Percentiles rank a stretch among this genome's conserved stretches.
phyloP scores from a whole-genome alignment of 2,329 filamentous ascomycete genomes.

The Trichoderma asperellum region DNA sequence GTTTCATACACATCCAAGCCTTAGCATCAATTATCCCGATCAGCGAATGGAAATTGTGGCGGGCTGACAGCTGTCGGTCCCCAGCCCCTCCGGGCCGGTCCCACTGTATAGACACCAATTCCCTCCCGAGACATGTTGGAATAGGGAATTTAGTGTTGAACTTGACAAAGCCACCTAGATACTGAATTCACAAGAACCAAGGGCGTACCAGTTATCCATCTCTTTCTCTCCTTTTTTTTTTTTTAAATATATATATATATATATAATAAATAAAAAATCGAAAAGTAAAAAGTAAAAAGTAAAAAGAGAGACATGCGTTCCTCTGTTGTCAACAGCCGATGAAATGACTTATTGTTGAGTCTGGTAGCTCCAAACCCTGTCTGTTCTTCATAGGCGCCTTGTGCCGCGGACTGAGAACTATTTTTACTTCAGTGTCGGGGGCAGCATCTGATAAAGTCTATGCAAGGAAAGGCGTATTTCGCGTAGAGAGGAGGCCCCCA shows the following conservation, averaged over 20 bases:
- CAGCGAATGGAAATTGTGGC: slow-evolving; percentile 13
- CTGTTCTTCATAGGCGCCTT: background rate
- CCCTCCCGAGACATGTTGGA: slow-evolving; percentile 24
- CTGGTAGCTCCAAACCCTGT: background rate
- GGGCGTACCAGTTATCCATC: background rate
- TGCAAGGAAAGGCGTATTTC: slow-evolving; percentile 17
- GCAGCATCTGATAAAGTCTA: slow-evolving; percentile 21
- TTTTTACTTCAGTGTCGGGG: slow-evolving; percentile 21
- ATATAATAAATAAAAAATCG: background rate
- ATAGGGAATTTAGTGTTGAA: background rate
- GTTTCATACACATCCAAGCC: background rate
- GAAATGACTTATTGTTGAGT: background rate
- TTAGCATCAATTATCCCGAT: background rate
- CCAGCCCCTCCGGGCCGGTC: slow-evolving; percentile 15
- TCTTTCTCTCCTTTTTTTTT: background rate
- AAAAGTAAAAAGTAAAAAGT: background rate
- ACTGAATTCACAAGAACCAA: background rate
- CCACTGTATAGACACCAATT: slow-evolving; percentile 21
- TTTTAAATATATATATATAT: too few species aligned
- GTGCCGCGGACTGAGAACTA: background rate
- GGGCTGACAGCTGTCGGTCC: slow-evolving; percentile 20
- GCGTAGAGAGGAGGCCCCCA: slow-evolving; percentile 5
- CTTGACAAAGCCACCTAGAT: background rate
- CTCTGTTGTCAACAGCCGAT: background rate
- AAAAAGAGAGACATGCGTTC: too few species aligned